A percentile compares a stretch with the other conserved stretches of the same genome.
Evolutionary conservation across 176 grass and related monocot genomes (phyloP).

Genomic region (Musa schizocarpa): DNA sequence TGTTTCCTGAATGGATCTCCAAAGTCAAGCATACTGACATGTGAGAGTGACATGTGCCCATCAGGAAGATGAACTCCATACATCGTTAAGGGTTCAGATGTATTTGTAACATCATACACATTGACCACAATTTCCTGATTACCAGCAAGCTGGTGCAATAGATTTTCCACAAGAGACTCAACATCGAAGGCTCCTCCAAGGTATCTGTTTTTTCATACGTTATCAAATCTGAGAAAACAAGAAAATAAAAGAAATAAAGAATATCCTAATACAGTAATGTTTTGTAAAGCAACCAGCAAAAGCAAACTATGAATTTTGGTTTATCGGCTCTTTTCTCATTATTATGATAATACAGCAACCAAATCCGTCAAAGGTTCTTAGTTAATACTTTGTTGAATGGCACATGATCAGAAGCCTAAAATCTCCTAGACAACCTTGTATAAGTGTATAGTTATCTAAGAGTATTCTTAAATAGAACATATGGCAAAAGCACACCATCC

Average conservation of each 20-base stretch:
- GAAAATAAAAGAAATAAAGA: too few relatives aligned
- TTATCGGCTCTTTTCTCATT: neutral
- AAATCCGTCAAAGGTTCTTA: neutral
- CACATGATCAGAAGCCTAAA: neutral
- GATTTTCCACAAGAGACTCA: slow-evolving; percentile 90
- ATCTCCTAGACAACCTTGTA: neutral
- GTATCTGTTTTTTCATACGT: slow-evolving; percentile 41
- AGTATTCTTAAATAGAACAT: neutral
- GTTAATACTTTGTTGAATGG: neutral
- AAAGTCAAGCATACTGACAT: slow-evolving; percentile 74
- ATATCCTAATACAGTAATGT: too few relatives aligned
- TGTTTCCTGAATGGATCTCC: slow-evolving; percentile 87
- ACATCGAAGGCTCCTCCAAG: slow-evolving; percentile 96
- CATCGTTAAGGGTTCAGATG: slow-evolving; percentile 76
- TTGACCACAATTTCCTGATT: slow-evolving; percentile 93
- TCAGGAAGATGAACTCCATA: slow-evolving; percentile 79
- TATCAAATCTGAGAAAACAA: neutral
- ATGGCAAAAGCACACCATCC: neutral
- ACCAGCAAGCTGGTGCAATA: slow-evolving; percentile 80
- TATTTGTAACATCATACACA: slow-evolving; percentile 88
- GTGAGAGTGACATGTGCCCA: slow-evolving; percentile 42
- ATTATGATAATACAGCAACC: neutral
- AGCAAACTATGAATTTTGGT: neutral
- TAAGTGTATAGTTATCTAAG: neutral
- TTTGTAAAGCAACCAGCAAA: neutral